Evolutionary conservation across 1,284 basidiomycete species (phyloP), one percentile per base, ranked within the genome.

Genomic region (Cystobasidium sp.): DNA sequence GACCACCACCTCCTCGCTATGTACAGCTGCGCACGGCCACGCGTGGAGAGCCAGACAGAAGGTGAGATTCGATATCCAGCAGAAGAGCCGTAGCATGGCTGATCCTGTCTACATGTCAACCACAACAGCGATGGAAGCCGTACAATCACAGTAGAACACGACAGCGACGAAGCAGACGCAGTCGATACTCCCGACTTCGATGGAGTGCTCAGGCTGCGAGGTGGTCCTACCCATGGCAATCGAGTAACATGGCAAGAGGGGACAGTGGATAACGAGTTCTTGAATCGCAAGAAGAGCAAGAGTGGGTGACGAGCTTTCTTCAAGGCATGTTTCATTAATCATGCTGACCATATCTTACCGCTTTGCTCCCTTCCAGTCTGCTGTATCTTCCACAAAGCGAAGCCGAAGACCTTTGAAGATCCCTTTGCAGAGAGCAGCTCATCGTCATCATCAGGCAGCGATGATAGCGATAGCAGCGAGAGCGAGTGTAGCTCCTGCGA

Each of bases 261-360:
- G 6, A 73, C 70, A 41, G 70, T 73, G 5, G 70, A 73, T 46
- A 73, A 73, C 31, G 70, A 73, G 53, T 73, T 73, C 52, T 49
- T 73, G 70, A 66, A 66, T 20, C 62, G 62, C 51, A 73, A 73
- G 63, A 73, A 73, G 70, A 73, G 70, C 70, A 73, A 73, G 70
- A 73, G 70, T 73, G 53, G 20, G 70, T 52, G 31, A 1, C 1
- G 31, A 31, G 31, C 31, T 31, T 31, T 1, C 4, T 14, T 16
- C 9, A 37, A 22, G 20, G 12, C 63, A 31, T 31, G 18, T 67
- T 47, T 16, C 47, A 44, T 55, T 7, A 5, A 22, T 24, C 20
- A 7, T 18, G 18, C 16, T n/a, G n/a, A 22, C 18, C 5, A 4
- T n/a, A 8, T 24, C 39, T 47, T 65, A 47, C 7, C 64, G 52